Conservation (phyloP, 345 rosid species). For the Melastoma malabathricum region DNA sequence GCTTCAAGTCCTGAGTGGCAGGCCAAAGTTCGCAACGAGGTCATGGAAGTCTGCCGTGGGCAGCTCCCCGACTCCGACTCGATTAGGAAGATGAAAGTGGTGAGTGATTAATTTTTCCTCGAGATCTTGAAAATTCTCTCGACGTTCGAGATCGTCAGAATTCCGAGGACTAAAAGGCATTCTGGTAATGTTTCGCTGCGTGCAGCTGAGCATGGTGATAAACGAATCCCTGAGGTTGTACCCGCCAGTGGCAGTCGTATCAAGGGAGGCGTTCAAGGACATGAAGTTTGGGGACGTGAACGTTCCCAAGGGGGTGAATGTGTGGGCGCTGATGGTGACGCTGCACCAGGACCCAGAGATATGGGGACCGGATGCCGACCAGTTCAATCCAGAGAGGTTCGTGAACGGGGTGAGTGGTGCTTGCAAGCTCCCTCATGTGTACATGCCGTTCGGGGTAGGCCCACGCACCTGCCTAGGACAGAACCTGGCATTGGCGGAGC, state of each 20-base stretch:
- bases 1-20: constrained; percentile 9
- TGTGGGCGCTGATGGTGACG: constrained; percentile 18
- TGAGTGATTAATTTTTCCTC: neutral
- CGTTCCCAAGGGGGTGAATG: constrained; percentile 25
- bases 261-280: constrained; percentile 35
- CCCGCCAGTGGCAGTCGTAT: constrained; percentile 27
- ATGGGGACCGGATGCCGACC: constrained; percentile 32
- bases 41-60: constrained; percentile 15
- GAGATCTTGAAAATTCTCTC: neutral
- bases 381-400: constrained; percentile 27
- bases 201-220: constrained; percentile 41
- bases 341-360: constrained; percentile 25
- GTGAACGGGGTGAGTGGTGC: constrained; percentile 24
- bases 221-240: constrained; percentile 33
- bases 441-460: constrained; percentile 41
- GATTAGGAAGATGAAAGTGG: constrained; percentile 28
- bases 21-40: constrained; percentile 24
- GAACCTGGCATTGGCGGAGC: constrained; percentile 36
- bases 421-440: constrained; percentile 19
- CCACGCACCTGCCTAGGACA: constrained; percentile 35
- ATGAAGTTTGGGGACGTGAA: constrained; percentile 20
- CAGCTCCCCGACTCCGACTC: constrained; percentile 12
- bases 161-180: neutral
- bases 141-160: neutral
- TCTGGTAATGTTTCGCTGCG: neutral